phyloP scores from a whole-genome alignment of 805 yeast species.

The Lachancea sp. region DNA sequence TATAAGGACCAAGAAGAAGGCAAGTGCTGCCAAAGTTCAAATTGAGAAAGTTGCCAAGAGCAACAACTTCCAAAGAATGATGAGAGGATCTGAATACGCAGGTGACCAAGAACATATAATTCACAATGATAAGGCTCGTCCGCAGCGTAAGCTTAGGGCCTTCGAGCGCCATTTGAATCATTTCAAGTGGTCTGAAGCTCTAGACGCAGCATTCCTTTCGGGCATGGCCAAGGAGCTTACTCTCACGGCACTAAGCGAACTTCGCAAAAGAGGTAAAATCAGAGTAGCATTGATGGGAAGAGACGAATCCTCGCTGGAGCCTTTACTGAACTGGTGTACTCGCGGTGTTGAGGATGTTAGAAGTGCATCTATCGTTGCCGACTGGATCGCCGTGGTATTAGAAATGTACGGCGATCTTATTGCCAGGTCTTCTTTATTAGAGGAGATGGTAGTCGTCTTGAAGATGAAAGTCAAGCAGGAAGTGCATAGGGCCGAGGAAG shows the following conservation, averaged over 20 bases:
- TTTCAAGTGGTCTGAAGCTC: constrained; percentile 89
- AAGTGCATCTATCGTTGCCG: constrained; percentile 52
- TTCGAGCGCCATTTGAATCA: constrained; percentile 81
- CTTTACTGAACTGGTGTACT: constrained; percentile 76
- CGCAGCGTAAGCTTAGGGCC: constrained; percentile 61
- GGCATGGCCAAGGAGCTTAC: constrained; percentile 79
- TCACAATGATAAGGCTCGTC: constrained; percentile 50
- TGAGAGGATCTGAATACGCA: constrained; percentile 83
- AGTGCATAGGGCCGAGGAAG: constrained; percentile 74
- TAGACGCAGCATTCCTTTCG: constrained; percentile 75
- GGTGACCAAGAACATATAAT: constrained; percentile 82
- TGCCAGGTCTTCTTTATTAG: constrained; percentile 70
- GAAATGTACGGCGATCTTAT: constrained; percentile 69
- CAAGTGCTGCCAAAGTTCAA: constrained; percentile 28
- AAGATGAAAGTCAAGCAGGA: constrained; percentile 59
- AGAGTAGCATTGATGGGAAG: constrained; percentile 72
- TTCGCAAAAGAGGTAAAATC: constrained; percentile 83
- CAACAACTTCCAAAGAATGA: constrained; percentile 68
- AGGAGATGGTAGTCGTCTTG: constrained; percentile 59
- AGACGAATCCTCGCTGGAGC: constrained; percentile 81
- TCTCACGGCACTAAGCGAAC: constrained; percentile 75
- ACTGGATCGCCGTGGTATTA: constrained; percentile 66
- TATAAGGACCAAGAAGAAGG: constrained; percentile 77
- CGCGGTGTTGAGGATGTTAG: constrained; percentile 76
- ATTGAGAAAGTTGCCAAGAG: constrained; percentile 29